Percentiles rank a stretch among this genome's conserved stretches.
These are phyloP conservation scores for Crataegus laevigata DNA, from an alignment of 306 rosid genomes.

Conservation along the genomic window DNA sequence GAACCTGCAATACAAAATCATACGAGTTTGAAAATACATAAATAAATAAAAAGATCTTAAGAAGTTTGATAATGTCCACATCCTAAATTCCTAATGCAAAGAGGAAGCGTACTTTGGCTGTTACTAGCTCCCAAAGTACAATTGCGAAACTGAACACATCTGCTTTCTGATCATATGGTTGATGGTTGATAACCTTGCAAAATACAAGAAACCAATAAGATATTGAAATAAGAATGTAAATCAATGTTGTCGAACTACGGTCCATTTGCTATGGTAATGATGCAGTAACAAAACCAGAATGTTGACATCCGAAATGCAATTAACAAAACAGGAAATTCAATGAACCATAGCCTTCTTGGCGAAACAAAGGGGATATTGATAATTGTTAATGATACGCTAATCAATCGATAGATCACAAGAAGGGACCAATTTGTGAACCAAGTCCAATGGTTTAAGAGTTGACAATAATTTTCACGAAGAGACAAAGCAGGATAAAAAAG, in stretches of 20 bases:
- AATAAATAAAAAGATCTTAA: background rate
- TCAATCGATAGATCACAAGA: background rate
- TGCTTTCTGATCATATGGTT: slow-evolving; percentile 94
- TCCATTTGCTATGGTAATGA: background rate
- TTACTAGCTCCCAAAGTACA: slow-evolving; percentile 95
- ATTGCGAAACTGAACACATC: slow-evolving; percentile 95
- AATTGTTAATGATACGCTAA: background rate
- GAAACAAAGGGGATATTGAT: background rate
- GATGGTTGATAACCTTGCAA: slow-evolving; percentile 91
- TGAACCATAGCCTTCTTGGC: background rate
- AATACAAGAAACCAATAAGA: slow-evolving; percentile 24
- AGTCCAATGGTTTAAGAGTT: background rate
- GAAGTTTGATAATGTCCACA: background rate
- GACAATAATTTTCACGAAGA: background rate
- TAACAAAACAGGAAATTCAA: background rate
- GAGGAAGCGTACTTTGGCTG: slow-evolving; percentile 67
- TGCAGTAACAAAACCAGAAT: background rate
- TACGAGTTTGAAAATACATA: background rate
- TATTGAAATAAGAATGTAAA: slow-evolving; percentile 3
- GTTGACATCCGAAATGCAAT: background rate
- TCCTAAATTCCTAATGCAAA: background rate
- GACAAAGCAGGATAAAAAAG: background rate
- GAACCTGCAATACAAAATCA: slow-evolving; percentile 55
- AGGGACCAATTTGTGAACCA: background rate
- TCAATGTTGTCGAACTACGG: background rate